Evolutionary conservation across 768 basidiomycete genomes (phyloP), one percentile per base, ranked within the genome.

Genomic region (Fomitopsis serialis): DNA sequence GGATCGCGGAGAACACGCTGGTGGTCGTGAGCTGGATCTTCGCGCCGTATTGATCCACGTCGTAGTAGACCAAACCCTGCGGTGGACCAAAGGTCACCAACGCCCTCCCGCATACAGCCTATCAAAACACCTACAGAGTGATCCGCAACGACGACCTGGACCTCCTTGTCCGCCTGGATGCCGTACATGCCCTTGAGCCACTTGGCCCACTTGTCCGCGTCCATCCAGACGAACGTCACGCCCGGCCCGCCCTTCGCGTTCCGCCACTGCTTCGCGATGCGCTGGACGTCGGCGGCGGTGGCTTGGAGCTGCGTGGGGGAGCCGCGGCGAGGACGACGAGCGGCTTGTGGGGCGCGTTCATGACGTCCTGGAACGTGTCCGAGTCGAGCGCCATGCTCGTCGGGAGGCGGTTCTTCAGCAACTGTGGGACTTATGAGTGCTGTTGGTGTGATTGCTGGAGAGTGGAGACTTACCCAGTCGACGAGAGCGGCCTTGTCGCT

Each of bases 121-220:
- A 2, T 34, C 13, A 32, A 42, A n/a, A 13, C n/a, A 69, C 82
- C 50, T 57, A 92, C 91, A 64, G 78, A 72, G 56, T 96, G 92
- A 67, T 95, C 89, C 1, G 87, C 79, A 53, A 97, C 78, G n/a
- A 96, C 76, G 22, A 92, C 74, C 11, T 63, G 66, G 1, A 70
- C 68, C 22, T 65, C 66, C 0, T 54, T 50, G 8, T 46, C 58
- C 9, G 58, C 53, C 58, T 68, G 72, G 60, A 93, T 72, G 25
- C 86, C 85, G 70, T 98, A 98, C 84, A 92, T 92, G 60, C 83
- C 85, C 75, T 90, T 92, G 71, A 96, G 73, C 94, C 94, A 98
- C 48, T 79, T 84, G 23, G 69, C 76, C 94, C 96, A 98, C 68
- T 77, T 79, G 23, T 81, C 83, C 2, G 74, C 80, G 63, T 99